Base-by-base conservation (phyloP, 108 stramenopile species). In the Stephanodiscus minutulus region DNA sequence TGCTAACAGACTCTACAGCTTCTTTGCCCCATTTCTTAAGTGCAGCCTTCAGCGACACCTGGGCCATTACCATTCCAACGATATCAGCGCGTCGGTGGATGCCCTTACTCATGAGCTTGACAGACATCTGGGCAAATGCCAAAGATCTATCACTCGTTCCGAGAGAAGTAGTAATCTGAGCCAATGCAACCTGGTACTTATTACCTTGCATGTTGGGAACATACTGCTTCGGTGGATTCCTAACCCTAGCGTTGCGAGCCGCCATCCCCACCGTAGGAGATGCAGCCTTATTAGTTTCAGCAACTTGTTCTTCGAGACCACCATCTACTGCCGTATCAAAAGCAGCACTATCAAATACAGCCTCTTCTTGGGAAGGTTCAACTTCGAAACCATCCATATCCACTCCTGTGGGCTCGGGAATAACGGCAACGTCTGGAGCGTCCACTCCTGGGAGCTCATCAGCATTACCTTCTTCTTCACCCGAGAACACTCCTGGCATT, bases 1-100 rank as follows among this genome's bases (percentile, higher is more conserved):
- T 49, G 3, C 48, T 20, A 49, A 49, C 48, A 8, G 9, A 49
- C 22, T 70, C 52, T 4, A 68, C 74, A 24, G 76, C 72, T 7
- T 67, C 28, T 18, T 12, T 61, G 0, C 83, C 74, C 55, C 50
- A 15, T 44, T 60, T 29, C 47, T 79, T 83, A n/a, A n/a, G n/a
- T n/a, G n/a, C n/a, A n/a, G n/a, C n/a, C n/a, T n/a, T n/a, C n/a
- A n/a, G n/a, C n/a, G n/a, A n/a, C n/a, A n/a, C n/a, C n/a, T n/a
- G n/a, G n/a, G n/a, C n/a, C n/a, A n/a, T n/a, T n/a, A n/a, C 58
- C 69, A 55, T 22, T 46, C 66, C 1, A 83, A 54, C 49, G 76
- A 76, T 54, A 79, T 76, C 1, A 77, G 49, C 35, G 35, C 35
- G 35, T 35, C 35, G 35, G 35, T 35, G 35, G 35, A 35, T 35